Base-by-base conservation (phyloP, 129 eudicot species). In the Saussurea involucrata region DNA sequence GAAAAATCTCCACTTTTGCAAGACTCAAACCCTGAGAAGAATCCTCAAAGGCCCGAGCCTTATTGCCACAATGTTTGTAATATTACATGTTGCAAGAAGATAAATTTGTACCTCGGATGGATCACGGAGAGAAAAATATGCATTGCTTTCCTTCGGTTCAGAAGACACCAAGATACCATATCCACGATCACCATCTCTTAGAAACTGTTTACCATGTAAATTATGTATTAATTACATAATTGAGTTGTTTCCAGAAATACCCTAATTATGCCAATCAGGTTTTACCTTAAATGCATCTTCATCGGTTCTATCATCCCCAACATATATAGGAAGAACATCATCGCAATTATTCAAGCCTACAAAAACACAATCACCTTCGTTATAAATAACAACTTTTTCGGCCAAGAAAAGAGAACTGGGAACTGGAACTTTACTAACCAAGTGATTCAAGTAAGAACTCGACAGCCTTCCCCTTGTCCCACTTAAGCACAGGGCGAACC, bases 381-480 rank as follows among this genome's bases (percentile, higher is more conserved):
- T 27, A 33, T 22, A 20, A 78, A 6, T 18, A 25, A 69, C 66
- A 58, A 31, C 11, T 22, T 8, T 70, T 5, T 33, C 9, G 10
- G 20, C 20, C n/a, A n/a, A n/a, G 6, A 28, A 67, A 37, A 46
- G 8, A 61, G 31, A 27, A 40, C 46, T 12, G 1, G 0, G 5
- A 29, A 66, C 49, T 12, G 40, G 57, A 60, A 18, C 42, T 63
- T 61, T 61, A 85, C 95, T 85, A 42, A 90, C 98, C 98, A 58
- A 95, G 92, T 21, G 98, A 86, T 77, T 94, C 90, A 25, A 94
- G 93, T 63, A 94, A 73, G 61, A 94, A 94, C 88, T 89, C 97
- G 11, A 91, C 93, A 66, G 98, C 98, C 86, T 94, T 94, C 60
- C 98, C 98, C 80, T 94, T 94, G 87, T 94, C 86, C 98, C 98